Evolutionary conservation across 306 rosid species (phyloP).

Genomic region (Cucurbita pepo): DNA sequence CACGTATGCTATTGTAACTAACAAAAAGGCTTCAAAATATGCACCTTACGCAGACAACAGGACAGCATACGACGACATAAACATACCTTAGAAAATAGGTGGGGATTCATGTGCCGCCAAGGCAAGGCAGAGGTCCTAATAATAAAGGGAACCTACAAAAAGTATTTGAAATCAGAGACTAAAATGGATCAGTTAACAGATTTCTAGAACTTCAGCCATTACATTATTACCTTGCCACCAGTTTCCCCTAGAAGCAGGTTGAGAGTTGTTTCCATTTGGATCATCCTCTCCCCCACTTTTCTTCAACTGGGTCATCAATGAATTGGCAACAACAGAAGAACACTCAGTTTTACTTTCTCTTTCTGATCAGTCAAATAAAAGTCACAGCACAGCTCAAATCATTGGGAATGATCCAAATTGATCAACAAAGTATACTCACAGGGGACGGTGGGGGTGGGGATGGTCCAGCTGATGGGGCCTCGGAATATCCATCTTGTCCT

Average conservation of each 20-base stretch:
- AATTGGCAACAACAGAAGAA: background rate
- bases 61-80: background rate
- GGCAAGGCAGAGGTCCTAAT: conserved; percentile 18
- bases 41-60: background rate
- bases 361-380: background rate
- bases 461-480: conserved; percentile 21
- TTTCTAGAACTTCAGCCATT: background rate
- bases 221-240: conserved; percentile 46
- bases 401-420: background rate
- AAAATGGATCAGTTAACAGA: conserved; percentile 2
- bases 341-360: background rate
- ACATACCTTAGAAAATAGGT: conserved; percentile 25
- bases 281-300: conserved; percentile 32
- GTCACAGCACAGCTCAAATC: background rate
- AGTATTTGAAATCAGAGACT: conserved; percentile 17
- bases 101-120: conserved; percentile 14
- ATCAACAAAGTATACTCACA: conserved; percentile 23
- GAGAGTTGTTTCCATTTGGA: conserved; percentile 25
- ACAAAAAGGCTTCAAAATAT: background rate
- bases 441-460: conserved; percentile 7
- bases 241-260: conserved; percentile 35
- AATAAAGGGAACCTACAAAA: conserved; percentile 41
- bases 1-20: background rate
- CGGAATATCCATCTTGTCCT: conserved; percentile 38
- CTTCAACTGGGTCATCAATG: conserved; percentile 19